Percentiles rank a stretch among this genome's conserved stretches.
phyloP scores from a whole-genome alignment of 2,329 filamentous ascomycete species.

The Colletotrichum falcatum region DNA sequence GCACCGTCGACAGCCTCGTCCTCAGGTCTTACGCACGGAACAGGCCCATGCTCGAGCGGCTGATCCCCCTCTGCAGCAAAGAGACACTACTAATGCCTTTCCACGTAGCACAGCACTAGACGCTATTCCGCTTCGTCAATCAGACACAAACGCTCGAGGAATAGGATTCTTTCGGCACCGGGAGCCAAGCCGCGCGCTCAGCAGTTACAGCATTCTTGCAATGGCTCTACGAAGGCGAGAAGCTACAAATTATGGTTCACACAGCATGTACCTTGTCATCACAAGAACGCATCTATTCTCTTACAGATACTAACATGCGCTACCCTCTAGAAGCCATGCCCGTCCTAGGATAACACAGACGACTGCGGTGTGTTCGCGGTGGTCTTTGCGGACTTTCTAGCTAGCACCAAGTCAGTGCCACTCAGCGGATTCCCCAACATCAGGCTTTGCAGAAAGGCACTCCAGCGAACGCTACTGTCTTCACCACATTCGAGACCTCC shows the following conservation, averaged over 20 bases:
- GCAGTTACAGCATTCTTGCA: background rate
- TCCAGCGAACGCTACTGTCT: background rate
- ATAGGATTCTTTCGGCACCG: background rate
- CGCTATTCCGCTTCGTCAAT: background rate
- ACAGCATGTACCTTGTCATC: too few relatives aligned
- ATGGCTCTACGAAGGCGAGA: background rate
- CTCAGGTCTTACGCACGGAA: background rate
- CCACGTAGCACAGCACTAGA: background rate
- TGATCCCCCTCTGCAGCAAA: background rate
- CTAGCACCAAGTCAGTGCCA: too few relatives aligned
- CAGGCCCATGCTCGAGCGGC: background rate
- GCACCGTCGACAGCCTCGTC: background rate
- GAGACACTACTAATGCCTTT: background rate
- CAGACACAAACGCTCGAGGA: background rate
- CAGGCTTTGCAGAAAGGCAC: too few relatives aligned
- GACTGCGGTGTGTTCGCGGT: too few relatives aligned
- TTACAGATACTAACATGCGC: too few relatives aligned
- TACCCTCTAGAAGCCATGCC: too few relatives aligned
- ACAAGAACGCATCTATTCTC: too few relatives aligned
- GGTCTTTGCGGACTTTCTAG: too few relatives aligned
- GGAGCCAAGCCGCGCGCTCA: background rate
- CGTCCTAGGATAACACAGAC: too few relatives aligned
- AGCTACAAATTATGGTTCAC: background rate
- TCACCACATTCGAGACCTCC: background rate
- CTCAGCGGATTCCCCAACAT: too few relatives aligned